Percentiles rank a stretch among this genome's conserved stretches.
Evolutionary conservation across 2,329 filamentous ascomycete genomes (phyloP).

Genomic region (Acrodontium crateriforme): DNA sequence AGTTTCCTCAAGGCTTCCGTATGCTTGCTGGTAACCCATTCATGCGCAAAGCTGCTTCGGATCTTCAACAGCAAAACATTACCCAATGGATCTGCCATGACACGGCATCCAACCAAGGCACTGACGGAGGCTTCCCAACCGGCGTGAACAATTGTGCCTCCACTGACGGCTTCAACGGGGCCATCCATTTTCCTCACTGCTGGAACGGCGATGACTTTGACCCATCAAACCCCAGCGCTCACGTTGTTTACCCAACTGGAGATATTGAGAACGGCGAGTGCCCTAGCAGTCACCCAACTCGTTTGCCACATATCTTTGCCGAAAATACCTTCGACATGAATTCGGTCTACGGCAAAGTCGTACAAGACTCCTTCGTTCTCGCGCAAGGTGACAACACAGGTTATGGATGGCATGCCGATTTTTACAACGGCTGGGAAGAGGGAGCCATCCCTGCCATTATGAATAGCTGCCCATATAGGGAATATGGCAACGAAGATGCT

Average conservation of each 20-base stretch:
- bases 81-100: conserved; percentile 43
- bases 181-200: conserved; percentile 60
- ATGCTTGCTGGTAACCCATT: conserved; percentile 54
- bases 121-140: conserved; percentile 42
- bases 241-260: conserved; percentile 47
- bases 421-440: conserved; percentile 38
- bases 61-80: conserved; percentile 26
- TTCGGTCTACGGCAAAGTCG: conserved; percentile 23
- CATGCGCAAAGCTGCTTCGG: conserved; percentile 41
- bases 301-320: conserved; percentile 43
- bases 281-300: conserved; percentile 37
- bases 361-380: conserved; percentile 30
- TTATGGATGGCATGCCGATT: conserved; percentile 40
- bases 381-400: conserved; percentile 35
- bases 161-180: conserved; percentile 40
- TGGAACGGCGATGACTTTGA: conserved; percentile 46
- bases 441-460: conserved; percentile 52
- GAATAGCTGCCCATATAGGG: conserved; percentile 48
- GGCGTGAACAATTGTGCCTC: conserved; percentile 54
- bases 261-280: conserved; percentile 38
- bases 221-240: conserved; percentile 30
- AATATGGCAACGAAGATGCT: conserved; percentile 49
- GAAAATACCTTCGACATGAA: conserved; percentile 25
- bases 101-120: conserved; percentile 33
- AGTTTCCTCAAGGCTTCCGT: conserved; percentile 57